Evolutionary conservation across 176 grass and related monocot genomes (phyloP).

Genomic region (Carex littledalei): DNA sequence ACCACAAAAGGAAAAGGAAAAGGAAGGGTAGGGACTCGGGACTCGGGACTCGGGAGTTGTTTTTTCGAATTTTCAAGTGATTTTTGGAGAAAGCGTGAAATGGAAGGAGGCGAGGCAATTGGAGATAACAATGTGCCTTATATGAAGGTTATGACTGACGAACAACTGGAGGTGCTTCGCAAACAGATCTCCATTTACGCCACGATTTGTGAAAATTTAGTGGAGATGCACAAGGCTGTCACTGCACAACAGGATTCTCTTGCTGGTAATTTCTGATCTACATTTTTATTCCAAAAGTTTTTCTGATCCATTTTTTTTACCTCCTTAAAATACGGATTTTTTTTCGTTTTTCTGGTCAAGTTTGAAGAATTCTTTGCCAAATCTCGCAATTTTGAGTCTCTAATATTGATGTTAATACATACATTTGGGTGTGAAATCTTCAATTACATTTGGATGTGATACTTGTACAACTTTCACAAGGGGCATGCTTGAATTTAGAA

Average conservation of each 20-base stretch:
- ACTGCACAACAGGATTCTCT: conserved; percentile 77
- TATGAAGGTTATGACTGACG: conserved; percentile 94
- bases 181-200: conserved; percentile 98
- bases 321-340: neutral
- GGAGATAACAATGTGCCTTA: conserved; percentile 43
- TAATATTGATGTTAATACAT: neutral
- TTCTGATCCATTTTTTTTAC: neutral
- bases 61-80: neutral
- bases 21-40: no score
- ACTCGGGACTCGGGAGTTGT: no score
- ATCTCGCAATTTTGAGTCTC: neutral
- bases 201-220: conserved; percentile 92
- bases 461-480: neutral
- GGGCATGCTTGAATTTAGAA: neutral
- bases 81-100: neutral
- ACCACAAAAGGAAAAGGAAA: neutral
- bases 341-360: neutral
- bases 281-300: neutral
- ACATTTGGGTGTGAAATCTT: neutral
- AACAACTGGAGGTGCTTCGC: conserved; percentile 91
- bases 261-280: conserved; percentile 35
- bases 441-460: neutral
- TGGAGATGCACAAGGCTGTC: conserved; percentile 86
- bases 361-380: neutral
- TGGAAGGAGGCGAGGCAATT: conserved; percentile 24